phyloP scores from a whole-genome alignment of 2,329 filamentous ascomycete genomes.

The Aureobasidium namibiae region DNA sequence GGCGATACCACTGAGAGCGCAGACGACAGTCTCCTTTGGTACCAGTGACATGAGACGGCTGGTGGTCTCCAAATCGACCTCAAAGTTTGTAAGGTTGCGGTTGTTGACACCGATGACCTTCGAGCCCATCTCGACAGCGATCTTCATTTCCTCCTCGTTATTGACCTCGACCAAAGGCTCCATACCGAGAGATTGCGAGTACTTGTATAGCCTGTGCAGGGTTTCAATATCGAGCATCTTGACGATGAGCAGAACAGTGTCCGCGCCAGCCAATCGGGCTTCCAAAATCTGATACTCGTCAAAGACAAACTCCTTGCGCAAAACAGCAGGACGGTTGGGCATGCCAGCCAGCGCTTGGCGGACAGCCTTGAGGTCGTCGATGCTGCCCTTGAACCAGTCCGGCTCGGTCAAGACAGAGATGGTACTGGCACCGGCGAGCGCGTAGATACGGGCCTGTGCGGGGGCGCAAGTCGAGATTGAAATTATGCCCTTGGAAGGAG shows the following conservation, averaged over 20 bases:
- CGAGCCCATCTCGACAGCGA: slow-evolving; percentile 75
- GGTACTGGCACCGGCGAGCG: slow-evolving; percentile 86
- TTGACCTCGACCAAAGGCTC: slow-evolving; percentile 97
- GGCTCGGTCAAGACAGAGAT: slow-evolving; percentile 98
- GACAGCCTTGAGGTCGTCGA: slow-evolving; percentile 83
- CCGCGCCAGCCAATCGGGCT: slow-evolving; percentile 82
- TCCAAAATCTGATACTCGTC: slow-evolving; percentile 98
- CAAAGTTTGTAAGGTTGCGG: slow-evolving; percentile 89
- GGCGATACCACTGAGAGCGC: slow-evolving; percentile 89
- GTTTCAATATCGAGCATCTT: slow-evolving; percentile 84
- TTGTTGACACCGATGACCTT: slow-evolving; percentile 97
- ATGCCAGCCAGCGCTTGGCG: slow-evolving; percentile 83
- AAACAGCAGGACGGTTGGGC: slow-evolving; percentile 81
- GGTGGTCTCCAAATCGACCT: slow-evolving; percentile 90
- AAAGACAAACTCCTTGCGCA: slow-evolving; percentile 96
- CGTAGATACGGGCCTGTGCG: slow-evolving; percentile 83
- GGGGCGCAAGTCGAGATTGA: slow-evolving; percentile 81
- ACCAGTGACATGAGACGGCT: slow-evolving; percentile 82
- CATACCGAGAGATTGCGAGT: slow-evolving; percentile 87
- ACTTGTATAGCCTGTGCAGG: slow-evolving; percentile 72
- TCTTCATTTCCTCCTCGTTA: slow-evolving; percentile 84
- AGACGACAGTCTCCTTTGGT: slow-evolving; percentile 76
- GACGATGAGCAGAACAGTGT: slow-evolving; percentile 91
- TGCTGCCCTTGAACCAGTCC: slow-evolving; percentile 97
- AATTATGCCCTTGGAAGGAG: slow-evolving; percentile 92